These are phyloP conservation scores for Knufia petricola DNA, from an alignment of 2,329 filamentous ascomycete species.

Conservation along the genomic window DNA sequence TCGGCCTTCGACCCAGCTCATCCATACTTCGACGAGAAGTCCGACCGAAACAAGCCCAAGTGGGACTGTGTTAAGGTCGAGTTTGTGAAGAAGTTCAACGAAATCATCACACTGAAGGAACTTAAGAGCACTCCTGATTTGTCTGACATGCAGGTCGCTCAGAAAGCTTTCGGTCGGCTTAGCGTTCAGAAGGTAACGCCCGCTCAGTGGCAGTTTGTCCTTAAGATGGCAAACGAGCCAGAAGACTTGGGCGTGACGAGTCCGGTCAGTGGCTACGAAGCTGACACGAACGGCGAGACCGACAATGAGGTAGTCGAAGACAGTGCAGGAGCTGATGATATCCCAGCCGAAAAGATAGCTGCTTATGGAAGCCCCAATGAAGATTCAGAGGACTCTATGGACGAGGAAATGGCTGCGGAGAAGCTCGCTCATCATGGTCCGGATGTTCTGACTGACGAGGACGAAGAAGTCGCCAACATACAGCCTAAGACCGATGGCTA, in stretches of 20 bases:
- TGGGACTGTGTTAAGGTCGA: conserved; percentile 88
- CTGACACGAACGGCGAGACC: conserved; percentile 18
- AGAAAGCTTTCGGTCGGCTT: conserved; percentile 55
- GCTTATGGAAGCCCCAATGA: conserved; percentile 2
- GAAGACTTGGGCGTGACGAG: conserved; percentile 15
- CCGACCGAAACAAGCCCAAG: conserved; percentile 57
- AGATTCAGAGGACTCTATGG: background rate
- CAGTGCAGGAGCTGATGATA: conserved; percentile 9
- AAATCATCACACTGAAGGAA: conserved; percentile 59
- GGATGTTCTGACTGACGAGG: background rate
- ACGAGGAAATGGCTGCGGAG: background rate
- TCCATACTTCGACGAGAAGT: conserved; percentile 77
- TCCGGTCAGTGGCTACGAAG: conserved; percentile 16
- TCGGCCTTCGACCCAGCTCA: conserved; percentile 61
- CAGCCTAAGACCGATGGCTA: background rate
- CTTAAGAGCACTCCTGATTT: conserved; percentile 50
- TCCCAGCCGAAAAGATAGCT: conserved; percentile 3
- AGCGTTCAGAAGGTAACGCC: conserved; percentile 55
- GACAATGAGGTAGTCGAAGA: conserved; percentile 13
- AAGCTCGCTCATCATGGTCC: too few relatives aligned
- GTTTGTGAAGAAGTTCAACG: conserved; percentile 72
- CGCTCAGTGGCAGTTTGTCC: conserved; percentile 41
- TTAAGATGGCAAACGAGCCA: conserved; percentile 32
- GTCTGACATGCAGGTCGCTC: conserved; percentile 72
- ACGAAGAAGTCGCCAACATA: background rate